phyloP scores from a whole-genome alignment of 805 yeast genomes.

The Yarrowia deformans region DNA sequence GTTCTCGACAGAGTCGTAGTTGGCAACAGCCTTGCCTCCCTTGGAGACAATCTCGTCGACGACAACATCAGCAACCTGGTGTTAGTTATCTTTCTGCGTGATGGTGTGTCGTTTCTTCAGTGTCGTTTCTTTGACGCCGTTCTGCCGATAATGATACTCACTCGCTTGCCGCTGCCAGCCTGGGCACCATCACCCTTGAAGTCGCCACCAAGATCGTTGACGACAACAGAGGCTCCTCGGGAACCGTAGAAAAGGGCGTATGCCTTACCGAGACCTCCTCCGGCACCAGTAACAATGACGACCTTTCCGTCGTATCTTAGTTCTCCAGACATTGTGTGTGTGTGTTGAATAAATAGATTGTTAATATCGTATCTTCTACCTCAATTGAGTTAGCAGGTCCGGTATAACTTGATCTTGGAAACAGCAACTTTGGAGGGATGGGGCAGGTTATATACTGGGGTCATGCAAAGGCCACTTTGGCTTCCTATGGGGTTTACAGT shows the following conservation, averaged over 20 bases:
- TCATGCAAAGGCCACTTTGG: slow-evolving; percentile 27
- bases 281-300: slow-evolving; percentile 95
- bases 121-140: background rate
- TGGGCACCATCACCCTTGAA: slow-evolving; percentile 67
- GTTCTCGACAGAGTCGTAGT: slow-evolving; percentile 86
- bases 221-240: slow-evolving; percentile 94
- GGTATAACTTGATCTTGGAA: slow-evolving; percentile 35
- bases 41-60: slow-evolving; percentile 78
- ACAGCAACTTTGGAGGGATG: slow-evolving; percentile 24
- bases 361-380: slow-evolving; percentile 38
- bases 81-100: slow-evolving; percentile 54
- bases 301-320: slow-evolving; percentile 79
- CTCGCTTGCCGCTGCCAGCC: slow-evolving; percentile 51
- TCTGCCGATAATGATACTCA: background rate
- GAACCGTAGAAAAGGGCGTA: slow-evolving; percentile 88
- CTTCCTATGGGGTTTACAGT: slow-evolving; percentile 37
- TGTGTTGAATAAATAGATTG: slow-evolving; percentile 39
- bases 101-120: background rate
- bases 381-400: slow-evolving; percentile 38
- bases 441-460: slow-evolving; percentile 34
- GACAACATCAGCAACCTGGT: slow-evolving; percentile 77
- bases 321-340: slow-evolving; percentile 44
- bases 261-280: slow-evolving; percentile 92
- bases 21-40: slow-evolving; percentile 92
- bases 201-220: slow-evolving; percentile 91